phyloP scores from a whole-genome alignment of 2,329 filamentous ascomycete species.

The Xylaria sp. region DNA sequence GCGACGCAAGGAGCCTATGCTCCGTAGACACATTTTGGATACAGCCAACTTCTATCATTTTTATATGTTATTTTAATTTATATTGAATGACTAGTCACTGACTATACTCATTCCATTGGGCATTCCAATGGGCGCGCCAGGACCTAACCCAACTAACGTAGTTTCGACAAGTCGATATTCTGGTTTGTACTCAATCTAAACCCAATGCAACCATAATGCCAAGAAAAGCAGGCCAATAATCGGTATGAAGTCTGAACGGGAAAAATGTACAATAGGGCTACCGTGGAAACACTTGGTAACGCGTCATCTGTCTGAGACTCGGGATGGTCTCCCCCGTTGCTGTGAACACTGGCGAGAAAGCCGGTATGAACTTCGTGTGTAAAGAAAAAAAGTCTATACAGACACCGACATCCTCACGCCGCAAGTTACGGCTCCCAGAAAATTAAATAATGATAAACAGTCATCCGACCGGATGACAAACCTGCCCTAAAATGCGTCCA shows the following conservation, averaged over 20 bases:
- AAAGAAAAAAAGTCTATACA: constrained; percentile 17
- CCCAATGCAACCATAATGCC: constrained; percentile 35
- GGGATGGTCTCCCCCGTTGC: neutral
- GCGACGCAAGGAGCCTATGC: too few relatives aligned
- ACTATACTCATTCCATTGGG: constrained; percentile 23
- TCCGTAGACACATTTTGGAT: neutral
- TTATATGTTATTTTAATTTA: constrained; percentile 20
- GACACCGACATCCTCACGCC: constrained; percentile 9
- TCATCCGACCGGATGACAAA: constrained; percentile 11
- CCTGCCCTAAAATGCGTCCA: neutral
- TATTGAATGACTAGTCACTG: constrained; percentile 23
- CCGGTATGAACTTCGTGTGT: constrained; percentile 9
- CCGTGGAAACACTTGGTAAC: constrained; percentile 10
- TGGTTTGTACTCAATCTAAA: constrained; percentile 34
- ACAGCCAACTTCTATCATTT: neutral
- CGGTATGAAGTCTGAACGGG: constrained; percentile 16
- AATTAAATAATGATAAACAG: constrained; percentile 14
- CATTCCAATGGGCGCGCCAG: constrained; percentile 8
- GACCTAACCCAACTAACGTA: neutral
- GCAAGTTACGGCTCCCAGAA: neutral
- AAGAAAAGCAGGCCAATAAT: constrained; percentile 12
- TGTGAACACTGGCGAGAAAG: constrained; percentile 5
- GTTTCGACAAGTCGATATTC: constrained; percentile 16
- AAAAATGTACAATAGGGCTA: constrained; percentile 28
- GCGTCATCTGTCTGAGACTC: constrained; percentile 6